Evolutionary conservation across 257 asterid genomes (phyloP), one percentile per base, ranked within the genome.

Genomic region (Pogostemon cablin): DNA sequence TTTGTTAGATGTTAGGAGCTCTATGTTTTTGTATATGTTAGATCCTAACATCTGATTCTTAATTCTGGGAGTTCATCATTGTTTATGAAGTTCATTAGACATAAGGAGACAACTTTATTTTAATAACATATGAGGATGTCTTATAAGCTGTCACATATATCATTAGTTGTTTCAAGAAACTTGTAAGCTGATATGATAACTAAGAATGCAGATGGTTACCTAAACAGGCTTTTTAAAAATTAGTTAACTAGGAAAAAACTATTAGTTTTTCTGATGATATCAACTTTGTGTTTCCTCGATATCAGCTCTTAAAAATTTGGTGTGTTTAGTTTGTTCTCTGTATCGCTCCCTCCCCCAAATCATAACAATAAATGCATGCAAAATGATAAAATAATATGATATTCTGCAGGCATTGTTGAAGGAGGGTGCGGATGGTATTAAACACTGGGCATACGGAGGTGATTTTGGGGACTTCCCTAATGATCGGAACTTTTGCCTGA

Each of bases 391-490:
- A 10, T 3, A 7, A 12, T 62, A 60, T 65, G 25, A 17, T 32
- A 20, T 53, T 68, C 39, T 65, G 40, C 80, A 93, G 98, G 99
- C 78, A 76, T 69, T 93, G 69, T 79, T 89, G 63, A 89, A 89
- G 85, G 96, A 84, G 78, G 88, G 90, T 54, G 50, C 77, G 50
- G 84, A 85, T 70, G 93, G 97, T 70, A 79, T 59, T 50, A 91
- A 89, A 77, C 87, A 83, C 65, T 93, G 99, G 99, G 99, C 99
- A 46, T 91, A 91, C 77, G 99, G 99, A 69, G 99, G 99, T 32
- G 96, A 93, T 81, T 93, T 93, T 77, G 96, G 96, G 69, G 99
- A 93, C 80, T 73, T 43, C 67, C 98, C 98, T 48, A 91, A 91
- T 58, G 99, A 93, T 82, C 86, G 78, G 39, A 93, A 91, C 86